Percentiles rank a stretch among this genome's conserved stretches.
Evolutionary conservation across 495 filamentous ascomycete species (phyloP).

Genomic region (Tuber magnatum): DNA sequence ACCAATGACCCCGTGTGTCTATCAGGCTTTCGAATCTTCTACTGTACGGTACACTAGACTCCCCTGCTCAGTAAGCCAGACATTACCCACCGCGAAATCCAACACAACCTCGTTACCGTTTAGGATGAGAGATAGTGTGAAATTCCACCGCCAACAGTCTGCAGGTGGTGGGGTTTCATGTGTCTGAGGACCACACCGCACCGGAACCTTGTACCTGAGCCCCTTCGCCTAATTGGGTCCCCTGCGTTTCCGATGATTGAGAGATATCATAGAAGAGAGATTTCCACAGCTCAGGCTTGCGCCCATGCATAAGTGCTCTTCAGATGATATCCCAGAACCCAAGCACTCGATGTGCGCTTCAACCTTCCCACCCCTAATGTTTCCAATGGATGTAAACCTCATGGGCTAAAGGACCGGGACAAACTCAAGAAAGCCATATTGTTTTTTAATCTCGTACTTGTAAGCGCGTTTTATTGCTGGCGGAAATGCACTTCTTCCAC

Average conservation of each 20-base stretch:
- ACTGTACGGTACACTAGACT: background rate
- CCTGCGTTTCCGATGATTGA: background rate
- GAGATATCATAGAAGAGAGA: background rate
- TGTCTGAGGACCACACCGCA: background rate
- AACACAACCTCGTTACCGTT: background rate
- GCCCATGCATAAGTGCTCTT: background rate
- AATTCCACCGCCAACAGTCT: background rate
- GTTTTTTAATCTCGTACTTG: background rate
- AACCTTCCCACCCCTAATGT: background rate
- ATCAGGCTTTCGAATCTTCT: background rate
- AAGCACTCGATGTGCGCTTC: background rate
- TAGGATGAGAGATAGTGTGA: background rate
- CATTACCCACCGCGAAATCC: background rate
- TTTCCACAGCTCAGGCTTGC: background rate
- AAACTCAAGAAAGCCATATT: background rate
- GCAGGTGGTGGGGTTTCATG: background rate
- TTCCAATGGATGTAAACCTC: background rate
- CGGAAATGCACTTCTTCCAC: background rate
- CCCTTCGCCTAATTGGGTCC: background rate
- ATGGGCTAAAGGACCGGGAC: background rate
- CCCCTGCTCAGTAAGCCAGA: background rate
- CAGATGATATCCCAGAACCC: background rate
- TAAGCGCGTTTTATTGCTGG: too few species aligned
- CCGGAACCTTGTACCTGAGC: background rate
- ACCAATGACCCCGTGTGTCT: background rate